Conservation (phyloP, 805 yeast species). For the Cyberlindnera lachancei region DNA sequence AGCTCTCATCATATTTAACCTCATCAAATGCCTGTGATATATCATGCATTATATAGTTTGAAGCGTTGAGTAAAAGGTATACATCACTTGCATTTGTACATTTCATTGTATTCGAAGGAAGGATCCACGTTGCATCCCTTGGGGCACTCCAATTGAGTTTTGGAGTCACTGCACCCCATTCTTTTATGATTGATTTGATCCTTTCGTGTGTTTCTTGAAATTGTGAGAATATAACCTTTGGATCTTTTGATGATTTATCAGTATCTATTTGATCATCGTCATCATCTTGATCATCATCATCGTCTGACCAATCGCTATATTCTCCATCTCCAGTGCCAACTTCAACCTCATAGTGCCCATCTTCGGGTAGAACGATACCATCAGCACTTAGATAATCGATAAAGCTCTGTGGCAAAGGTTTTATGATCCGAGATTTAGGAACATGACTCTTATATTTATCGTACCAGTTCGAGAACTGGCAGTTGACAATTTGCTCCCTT, state of each 20-base stretch:
- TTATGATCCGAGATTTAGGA: slow-evolving; percentile 46
- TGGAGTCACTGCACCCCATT: slow-evolving; percentile 64
- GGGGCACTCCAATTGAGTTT: slow-evolving; percentile 98
- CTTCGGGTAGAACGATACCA: slow-evolving; percentile 57
- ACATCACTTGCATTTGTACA: slow-evolving; percentile 70
- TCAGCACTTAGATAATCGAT: slow-evolving; percentile 56
- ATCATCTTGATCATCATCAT: slow-evolving; percentile 14
- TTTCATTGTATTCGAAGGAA: slow-evolving; percentile 65
- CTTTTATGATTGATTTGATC: slow-evolving; percentile 38
- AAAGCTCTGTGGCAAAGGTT: slow-evolving; percentile 50
- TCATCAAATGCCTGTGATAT: slow-evolving; percentile 62
- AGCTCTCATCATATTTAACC: slow-evolving; percentile 31
- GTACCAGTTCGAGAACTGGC: slow-evolving; percentile 58
- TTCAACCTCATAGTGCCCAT: slow-evolving; percentile 28
- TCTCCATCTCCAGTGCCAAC: slow-evolving; percentile 48
- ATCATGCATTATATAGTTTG: slow-evolving; percentile 85
- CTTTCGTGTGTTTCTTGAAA: slow-evolving; percentile 56
- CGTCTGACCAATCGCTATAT: slow-evolving; percentile 64
- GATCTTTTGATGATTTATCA: not conserved
- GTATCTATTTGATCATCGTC: slow-evolving; percentile 7
- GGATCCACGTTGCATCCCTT: slow-evolving; percentile 88
- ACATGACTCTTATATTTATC: slow-evolving; percentile 37
- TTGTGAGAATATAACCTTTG: slow-evolving; percentile 23
- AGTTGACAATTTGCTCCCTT: slow-evolving; percentile 38
- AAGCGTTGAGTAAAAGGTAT: slow-evolving; percentile 74